Conservation (phyloP, 129 eudicot genomes). For the Flaveria brownii region DNA sequence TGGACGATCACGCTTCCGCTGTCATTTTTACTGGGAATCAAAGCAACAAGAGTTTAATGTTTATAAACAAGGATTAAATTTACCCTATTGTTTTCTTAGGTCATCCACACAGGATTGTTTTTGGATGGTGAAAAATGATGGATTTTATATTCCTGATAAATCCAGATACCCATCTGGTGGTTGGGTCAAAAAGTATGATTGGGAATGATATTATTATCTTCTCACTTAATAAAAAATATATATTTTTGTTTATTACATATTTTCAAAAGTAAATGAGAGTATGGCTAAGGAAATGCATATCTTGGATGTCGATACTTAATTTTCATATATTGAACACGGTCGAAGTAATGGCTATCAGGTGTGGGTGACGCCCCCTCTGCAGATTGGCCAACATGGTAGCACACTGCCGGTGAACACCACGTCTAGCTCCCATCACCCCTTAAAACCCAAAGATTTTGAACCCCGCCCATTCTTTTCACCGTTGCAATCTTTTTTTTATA, state of each 20-base stretch:
- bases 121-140: neutral
- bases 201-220: neutral
- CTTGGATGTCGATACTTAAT: neutral
- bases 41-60: neutral
- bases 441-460: too few species aligned
- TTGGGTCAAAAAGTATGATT: neutral
- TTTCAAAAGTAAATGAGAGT: neutral
- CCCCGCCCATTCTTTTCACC: too few species aligned
- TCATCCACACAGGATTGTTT: neutral
- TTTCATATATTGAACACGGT: too few species aligned
- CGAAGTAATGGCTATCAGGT: too few species aligned
- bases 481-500: too few species aligned
- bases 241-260: too few species aligned
- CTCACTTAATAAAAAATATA: too few species aligned
- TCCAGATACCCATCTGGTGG: neutral
- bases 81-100: neutral
- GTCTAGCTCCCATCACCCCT: too few species aligned
- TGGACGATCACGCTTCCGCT: neutral
- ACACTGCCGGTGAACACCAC: too few species aligned
- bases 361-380: too few species aligned
- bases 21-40: neutral
- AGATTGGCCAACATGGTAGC: too few species aligned
- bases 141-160: neutral
- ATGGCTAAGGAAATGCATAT: neutral
- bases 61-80: neutral